Conservation (phyloP, 495 filamentous ascomycete genomes). For the Pyrenopolyporus hunteri region DNA sequence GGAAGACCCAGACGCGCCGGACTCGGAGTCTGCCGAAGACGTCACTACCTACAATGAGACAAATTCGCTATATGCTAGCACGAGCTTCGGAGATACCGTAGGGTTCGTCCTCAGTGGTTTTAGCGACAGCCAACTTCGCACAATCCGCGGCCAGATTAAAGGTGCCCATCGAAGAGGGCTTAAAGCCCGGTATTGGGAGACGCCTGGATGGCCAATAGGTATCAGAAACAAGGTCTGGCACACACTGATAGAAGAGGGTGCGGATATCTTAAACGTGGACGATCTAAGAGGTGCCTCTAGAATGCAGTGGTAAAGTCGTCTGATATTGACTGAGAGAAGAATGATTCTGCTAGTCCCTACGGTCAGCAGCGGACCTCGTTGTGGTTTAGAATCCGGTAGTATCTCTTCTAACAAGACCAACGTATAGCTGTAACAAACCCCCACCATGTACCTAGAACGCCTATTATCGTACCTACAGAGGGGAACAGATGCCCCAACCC, state of each 20-base stretch:
- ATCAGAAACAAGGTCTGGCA: constrained; percentile 77
- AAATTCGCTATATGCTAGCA: constrained; percentile 63
- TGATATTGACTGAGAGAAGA: background rate
- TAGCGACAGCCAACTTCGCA: constrained; percentile 58
- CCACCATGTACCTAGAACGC: background rate
- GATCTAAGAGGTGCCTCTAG: constrained; percentile 59
- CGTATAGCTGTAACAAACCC: too few relatives aligned
- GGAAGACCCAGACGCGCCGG: constrained; percentile 35
- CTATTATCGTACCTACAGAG: too few relatives aligned
- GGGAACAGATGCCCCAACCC: constrained; percentile 14
- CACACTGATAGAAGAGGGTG: constrained; percentile 71
- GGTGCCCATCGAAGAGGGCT: constrained; percentile 73
- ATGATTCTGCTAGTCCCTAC: too few relatives aligned
- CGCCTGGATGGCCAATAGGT: constrained; percentile 76
- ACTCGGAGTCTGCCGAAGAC: constrained; percentile 14
- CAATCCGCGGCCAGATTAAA: constrained; percentile 68
- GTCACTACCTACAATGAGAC: constrained; percentile 46
- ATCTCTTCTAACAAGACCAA: too few relatives aligned
- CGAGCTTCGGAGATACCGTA: constrained; percentile 52
- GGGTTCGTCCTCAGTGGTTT: constrained; percentile 56
- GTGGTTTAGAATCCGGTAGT: too few relatives aligned
- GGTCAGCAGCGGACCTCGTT: too few relatives aligned
- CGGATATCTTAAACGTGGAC: constrained; percentile 78
- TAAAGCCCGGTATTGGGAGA: constrained; percentile 79
- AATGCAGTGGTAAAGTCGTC: constrained; percentile 45